Percentiles rank a stretch among this genome's conserved stretches.
Conservation (phyloP, 805 yeast genomes). For the Cyberlindnera americana region DNA sequence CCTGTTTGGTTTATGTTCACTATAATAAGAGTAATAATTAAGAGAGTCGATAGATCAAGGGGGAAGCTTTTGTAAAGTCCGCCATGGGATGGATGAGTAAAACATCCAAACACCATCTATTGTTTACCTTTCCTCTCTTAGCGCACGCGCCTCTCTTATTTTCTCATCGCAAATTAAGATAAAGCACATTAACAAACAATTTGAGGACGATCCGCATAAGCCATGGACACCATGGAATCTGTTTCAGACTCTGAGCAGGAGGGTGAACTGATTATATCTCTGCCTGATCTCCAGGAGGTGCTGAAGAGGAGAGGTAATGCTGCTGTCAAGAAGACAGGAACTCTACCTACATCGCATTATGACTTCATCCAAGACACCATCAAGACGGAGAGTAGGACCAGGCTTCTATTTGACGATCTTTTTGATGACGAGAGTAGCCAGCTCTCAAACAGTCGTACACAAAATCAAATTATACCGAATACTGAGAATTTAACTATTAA, state of each 20-base stretch:
- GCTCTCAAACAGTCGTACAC: background rate
- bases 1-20: too few species aligned
- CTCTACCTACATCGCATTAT: background rate
- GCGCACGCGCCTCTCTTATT: constrained; percentile 1
- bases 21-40: too few species aligned
- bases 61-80: too few species aligned
- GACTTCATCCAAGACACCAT: background rate
- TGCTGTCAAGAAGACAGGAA: constrained; percentile 2
- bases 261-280: constrained; percentile 9
- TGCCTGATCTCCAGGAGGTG: background rate
- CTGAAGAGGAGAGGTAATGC: constrained; percentile 2
- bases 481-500: background rate
- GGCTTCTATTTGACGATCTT: constrained; percentile 3
- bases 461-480: background rate
- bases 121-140: constrained; percentile 11
- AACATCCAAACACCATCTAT: constrained; percentile 7
- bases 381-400: background rate
- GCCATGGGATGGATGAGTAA: background rate
- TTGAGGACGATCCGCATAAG: too few species aligned
- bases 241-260: constrained; percentile 17
- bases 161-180: too few species aligned
- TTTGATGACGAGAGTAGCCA: constrained; percentile 8
- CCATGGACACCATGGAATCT: background rate
- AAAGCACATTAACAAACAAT: too few species aligned
- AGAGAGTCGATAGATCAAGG: too few species aligned